Percentiles rank a stretch among this genome's conserved stretches.
Conservation (phyloP, 768 basidiomycete species). For the Pilatotrama ljubarskyi region DNA sequence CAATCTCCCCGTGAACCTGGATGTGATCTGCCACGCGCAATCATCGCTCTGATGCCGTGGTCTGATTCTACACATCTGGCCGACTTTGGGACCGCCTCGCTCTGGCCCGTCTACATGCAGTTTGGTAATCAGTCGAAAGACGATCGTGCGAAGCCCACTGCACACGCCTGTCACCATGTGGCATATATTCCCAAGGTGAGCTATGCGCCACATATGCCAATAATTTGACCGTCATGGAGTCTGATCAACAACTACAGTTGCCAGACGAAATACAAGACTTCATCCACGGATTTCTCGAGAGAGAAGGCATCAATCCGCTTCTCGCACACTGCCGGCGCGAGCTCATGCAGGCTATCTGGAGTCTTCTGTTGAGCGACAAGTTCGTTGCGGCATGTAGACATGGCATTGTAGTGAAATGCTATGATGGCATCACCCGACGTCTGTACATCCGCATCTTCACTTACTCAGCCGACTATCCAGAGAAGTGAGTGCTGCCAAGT, state of each 20-base stretch:
- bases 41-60: slow-evolving; percentile 25
- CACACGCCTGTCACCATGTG: slow-evolving; percentile 39
- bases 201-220: neutral
- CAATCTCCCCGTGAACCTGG: neutral
- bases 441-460: slow-evolving; percentile 29
- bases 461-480: slow-evolving; percentile 35
- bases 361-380: slow-evolving; percentile 21
- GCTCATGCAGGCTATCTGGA: slow-evolving; percentile 32
- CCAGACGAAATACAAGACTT: slow-evolving; percentile 36
- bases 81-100: slow-evolving; percentile 27
- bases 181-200: slow-evolving; percentile 45
- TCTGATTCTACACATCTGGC: slow-evolving; percentile 33
- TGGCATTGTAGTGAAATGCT: slow-evolving; percentile 27
- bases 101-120: slow-evolving; percentile 44
- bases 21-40: neutral
- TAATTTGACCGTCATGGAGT: neutral
- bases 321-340: slow-evolving; percentile 35
- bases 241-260: slow-evolving; percentile 26
- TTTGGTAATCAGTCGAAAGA: slow-evolving; percentile 47
- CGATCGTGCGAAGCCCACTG: slow-evolving; percentile 28
- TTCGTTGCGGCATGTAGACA: slow-evolving; percentile 26
- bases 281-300: slow-evolving; percentile 5
- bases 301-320: slow-evolving; percentile 22
- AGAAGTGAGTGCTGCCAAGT: slow-evolving; percentile 31
- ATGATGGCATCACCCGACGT: slow-evolving; percentile 27